Evolutionary conservation across 1,284 basidiomycete genomes (phyloP).

Genomic region (Pseudozyma flocculosa): DNA sequence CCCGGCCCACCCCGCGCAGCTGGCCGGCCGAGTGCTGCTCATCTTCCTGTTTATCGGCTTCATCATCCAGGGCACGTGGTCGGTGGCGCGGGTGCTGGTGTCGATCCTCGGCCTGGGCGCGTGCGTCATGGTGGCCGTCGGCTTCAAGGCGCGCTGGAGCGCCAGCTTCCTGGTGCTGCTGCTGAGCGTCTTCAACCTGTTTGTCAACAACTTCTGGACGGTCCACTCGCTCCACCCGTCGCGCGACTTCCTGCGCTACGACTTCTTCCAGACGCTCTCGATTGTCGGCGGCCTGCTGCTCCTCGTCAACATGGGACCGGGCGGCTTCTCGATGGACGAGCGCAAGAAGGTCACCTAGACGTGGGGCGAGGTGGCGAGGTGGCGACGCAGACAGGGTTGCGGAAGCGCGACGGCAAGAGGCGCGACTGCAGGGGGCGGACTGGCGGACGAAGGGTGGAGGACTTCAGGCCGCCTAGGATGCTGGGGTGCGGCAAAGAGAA

Average conservation of each 20-base stretch:
- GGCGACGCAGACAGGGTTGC: no score
- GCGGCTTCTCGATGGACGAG: slow-evolving; percentile 95
- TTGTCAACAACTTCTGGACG: slow-evolving; percentile 97
- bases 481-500: no score
- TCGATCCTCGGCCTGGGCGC: slow-evolving; percentile 70
- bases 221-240: slow-evolving; percentile 87
- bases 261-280: slow-evolving; percentile 64
- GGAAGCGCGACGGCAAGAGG: no score
- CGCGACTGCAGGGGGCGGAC: no score
- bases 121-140: slow-evolving; percentile 93
- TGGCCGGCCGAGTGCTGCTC: slow-evolving; percentile 92
- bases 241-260: slow-evolving; percentile 83
- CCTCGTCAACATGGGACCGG: slow-evolving; percentile 96
- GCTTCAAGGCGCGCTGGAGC: slow-evolving; percentile 99
- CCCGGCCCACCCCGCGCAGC: slow-evolving; percentile 61
- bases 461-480: no score
- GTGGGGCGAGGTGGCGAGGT: no score
- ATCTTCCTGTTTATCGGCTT: slow-evolving; percentile 99
- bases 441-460: no score
- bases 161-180: slow-evolving; percentile 94
- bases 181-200: slow-evolving; percentile 84
- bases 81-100: slow-evolving; percentile 77
- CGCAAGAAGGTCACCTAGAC: slow-evolving; percentile 79
- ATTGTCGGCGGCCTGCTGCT: slow-evolving; percentile 97
- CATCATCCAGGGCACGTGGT: slow-evolving; percentile 90